Evolutionary conservation across 192 early-diverging fungal species (phyloP), one percentile per base, ranked within the genome.

Genomic region (Linnemannia zychae): DNA sequence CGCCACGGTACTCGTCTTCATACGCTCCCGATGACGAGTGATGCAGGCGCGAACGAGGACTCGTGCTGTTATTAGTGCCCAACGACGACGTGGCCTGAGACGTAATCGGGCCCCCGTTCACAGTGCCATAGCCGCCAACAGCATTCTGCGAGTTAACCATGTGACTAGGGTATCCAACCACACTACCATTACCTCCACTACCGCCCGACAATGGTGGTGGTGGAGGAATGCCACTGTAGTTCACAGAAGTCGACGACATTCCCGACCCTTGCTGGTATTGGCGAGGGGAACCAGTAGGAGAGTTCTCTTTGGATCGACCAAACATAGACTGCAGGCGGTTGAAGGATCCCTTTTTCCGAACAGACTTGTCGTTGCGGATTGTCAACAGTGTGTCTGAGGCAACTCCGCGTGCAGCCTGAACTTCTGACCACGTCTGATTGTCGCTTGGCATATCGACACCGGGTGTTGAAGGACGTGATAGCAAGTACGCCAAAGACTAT

Each of bases 391-490:
- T 71, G 53, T 85, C 78, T 0, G 68, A 72, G 28, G 72, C 65
- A 7, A 66, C 74, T 31, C 83, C 77, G 16, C 77, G 77, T 6
- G 77, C n/a, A 1, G 83, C 83, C 36, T 85, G 83, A 13, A 85
- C 78, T 44, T 85, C 83, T 1, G 83, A 76, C 83, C 83, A 85
- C 0, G 83, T 85, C 37, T 85, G 83, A 20, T 76, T 85, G 50
- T 85, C 83, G 7, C 77, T 40, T 34, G 83, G 34, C 48, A 79
- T 57, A 9, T 85, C 83, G 9, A 69, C 74, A 0, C 83, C 74
- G 15, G 83, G 74, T 0, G 74, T 79, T n/a, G 83, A 72, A 33
- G 83, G 83, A n/a, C 83, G 77, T 5, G 83, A 85, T 49, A 85
- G 67, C 34, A 85, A 65, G 40, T 84, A 84, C 33, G 82, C 76